Evolutionary conservation across 208 protist species (phyloP).

Genomic region (Tetramitus jugosus): DNA sequence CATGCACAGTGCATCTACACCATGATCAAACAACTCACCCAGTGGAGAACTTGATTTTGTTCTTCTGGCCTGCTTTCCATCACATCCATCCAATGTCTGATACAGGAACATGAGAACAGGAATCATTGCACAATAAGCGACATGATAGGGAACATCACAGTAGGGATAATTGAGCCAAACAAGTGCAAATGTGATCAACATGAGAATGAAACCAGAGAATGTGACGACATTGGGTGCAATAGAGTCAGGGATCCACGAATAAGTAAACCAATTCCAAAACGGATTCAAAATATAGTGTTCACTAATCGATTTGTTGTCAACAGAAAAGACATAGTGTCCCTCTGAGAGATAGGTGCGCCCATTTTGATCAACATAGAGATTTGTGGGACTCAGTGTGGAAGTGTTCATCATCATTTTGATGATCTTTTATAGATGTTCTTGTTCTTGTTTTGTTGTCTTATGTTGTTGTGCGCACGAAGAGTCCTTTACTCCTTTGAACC

Average conservation of each 20-base stretch:
- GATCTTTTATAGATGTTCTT: too few relatives aligned
- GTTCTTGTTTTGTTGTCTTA: too few relatives aligned
- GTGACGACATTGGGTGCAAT: constrained; percentile 72
- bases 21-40: constrained; percentile 59
- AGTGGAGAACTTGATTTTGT: constrained; percentile 44
- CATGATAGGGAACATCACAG: too few relatives aligned
- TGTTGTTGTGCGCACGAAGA: too few relatives aligned
- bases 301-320: not conserved
- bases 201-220: constrained; percentile 55
- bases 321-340: constrained; percentile 1
- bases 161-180: not conserved
- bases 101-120: constrained; percentile 26
- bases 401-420: too few relatives aligned
- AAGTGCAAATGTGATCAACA: constrained; percentile 35
- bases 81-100: constrained; percentile 54
- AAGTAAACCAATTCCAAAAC: constrained; percentile 16
- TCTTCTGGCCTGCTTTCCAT: constrained; percentile 56
- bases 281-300: constrained; percentile 12
- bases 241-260: constrained; percentile 53
- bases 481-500: too few relatives aligned
- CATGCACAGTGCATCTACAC: constrained; percentile 40
- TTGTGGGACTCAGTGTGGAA: too few relatives aligned
- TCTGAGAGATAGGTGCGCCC: too few relatives aligned
- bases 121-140: not conserved
- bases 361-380: too few relatives aligned